Evolutionary conservation across 2,329 filamentous ascomycete species (phyloP).

Genomic region (Knoxdaviesia capensis): DNA sequence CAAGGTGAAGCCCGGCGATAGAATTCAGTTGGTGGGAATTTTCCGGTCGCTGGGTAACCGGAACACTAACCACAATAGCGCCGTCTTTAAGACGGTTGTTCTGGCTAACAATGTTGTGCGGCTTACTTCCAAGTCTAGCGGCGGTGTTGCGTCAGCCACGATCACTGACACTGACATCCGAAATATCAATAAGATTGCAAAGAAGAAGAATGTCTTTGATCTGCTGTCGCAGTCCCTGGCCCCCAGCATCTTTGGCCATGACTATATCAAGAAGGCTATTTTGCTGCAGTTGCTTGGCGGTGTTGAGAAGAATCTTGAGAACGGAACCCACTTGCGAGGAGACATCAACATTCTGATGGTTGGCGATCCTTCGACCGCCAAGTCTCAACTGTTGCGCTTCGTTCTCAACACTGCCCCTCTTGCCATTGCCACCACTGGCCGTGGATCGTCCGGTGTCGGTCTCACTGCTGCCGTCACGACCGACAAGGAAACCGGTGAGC

Average conservation of each 20-base stretch:
- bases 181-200: conserved; percentile 95
- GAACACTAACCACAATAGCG: conserved; percentile 76
- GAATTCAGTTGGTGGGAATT: conserved; percentile 91
- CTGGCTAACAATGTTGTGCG: conserved; percentile 90
- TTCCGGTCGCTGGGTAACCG: conserved; percentile 88
- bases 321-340: conserved; percentile 90
- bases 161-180: conserved; percentile 95
- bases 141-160: conserved; percentile 73
- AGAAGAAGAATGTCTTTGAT: conserved; percentile 86
- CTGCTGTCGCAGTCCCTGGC: conserved; percentile 84
- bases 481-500: conserved; percentile 93
- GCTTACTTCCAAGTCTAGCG: conserved; percentile 87
- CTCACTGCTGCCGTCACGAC: conserved; percentile 88
- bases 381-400: conserved; percentile 93
- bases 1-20: conserved; percentile 81
- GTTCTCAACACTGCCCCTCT: conserved; percentile 92
- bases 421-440: conserved; percentile 90
- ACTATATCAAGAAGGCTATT: conserved; percentile 95
- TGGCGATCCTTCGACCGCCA: conserved; percentile 92
- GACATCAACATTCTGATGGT: conserved; percentile 99
- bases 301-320: conserved; percentile 96
- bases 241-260: conserved; percentile 91
- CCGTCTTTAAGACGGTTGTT: conserved; percentile 84
- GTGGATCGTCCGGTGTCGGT: conserved; percentile 93
- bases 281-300: conserved; percentile 86